Evolutionary conservation across 2,329 filamentous ascomycete species (phyloP).

Genomic region (Penicillium sp.): DNA sequence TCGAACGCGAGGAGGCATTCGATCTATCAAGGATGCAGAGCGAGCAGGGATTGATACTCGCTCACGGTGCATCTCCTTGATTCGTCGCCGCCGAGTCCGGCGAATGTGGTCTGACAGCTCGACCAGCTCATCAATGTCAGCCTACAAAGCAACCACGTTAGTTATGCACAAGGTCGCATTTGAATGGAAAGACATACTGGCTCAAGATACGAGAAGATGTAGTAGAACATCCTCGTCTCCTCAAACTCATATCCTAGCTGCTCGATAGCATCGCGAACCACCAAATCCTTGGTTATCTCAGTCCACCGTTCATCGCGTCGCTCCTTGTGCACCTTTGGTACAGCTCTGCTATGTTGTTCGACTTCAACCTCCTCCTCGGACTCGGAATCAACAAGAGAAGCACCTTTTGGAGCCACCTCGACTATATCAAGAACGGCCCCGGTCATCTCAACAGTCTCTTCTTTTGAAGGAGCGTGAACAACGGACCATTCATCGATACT

Average conservation of each 20-base stretch:
- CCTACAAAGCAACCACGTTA: constrained; percentile 51
- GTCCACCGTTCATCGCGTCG: constrained; percentile 76
- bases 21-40: constrained; percentile 10
- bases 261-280: constrained; percentile 83
- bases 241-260: constrained; percentile 83
- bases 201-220: constrained; percentile 85
- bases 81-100: constrained; percentile 59
- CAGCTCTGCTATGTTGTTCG: constrained; percentile 37
- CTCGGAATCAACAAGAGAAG: constrained; percentile 48
- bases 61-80: constrained; percentile 58
- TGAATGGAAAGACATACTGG: constrained; percentile 63
- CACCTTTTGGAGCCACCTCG: constrained; percentile 20
- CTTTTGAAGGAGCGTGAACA: constrained; percentile 66
- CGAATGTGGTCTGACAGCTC: constrained; percentile 81
- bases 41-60: constrained; percentile 27
- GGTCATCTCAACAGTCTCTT: constrained; percentile 19
- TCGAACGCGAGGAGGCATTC: constrained; percentile 20
- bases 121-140: constrained; percentile 82
- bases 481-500: constrained; percentile 77
- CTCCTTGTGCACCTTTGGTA: constrained; percentile 46
- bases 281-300: constrained; percentile 91
- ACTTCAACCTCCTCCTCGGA: constrained; percentile 55
- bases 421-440: constrained; percentile 19
- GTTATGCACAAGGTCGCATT: not conserved
- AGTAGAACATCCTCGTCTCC: constrained; percentile 86